Percentiles rank a stretch among this genome's conserved stretches.
phyloP scores from a whole-genome alignment of 2,329 filamentous ascomycete species.

The Madurella mycetomatis region DNA sequence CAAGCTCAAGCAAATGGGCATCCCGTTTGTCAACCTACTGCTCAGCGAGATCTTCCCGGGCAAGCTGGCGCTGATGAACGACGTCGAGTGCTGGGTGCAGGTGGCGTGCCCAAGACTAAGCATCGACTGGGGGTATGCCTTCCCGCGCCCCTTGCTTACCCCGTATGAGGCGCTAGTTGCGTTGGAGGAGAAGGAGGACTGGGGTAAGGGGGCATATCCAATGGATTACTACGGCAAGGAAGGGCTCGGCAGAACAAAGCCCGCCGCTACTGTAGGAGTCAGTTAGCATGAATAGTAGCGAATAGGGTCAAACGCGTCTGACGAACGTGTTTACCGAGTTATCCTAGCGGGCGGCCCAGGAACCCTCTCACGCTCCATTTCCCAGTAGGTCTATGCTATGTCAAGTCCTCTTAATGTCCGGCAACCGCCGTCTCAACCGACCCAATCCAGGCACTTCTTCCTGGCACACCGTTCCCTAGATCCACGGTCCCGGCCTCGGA shows the following conservation, averaged over 20 bases:
- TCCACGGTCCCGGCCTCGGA: no score
- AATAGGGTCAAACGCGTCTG: background rate
- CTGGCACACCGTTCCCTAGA: no score
- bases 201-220: conserved; percentile 74
- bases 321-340: background rate
- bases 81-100: conserved; percentile 98
- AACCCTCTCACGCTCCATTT: background rate
- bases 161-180: conserved; percentile 93
- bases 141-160: conserved; percentile 79
- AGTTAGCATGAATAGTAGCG: conserved; percentile 1
- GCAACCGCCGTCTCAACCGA: no score
- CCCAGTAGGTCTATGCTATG: background rate
- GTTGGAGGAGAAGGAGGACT: conserved; percentile 73
- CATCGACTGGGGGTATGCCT: conserved; percentile 99
- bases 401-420: no score
- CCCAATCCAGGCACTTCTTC: no score
- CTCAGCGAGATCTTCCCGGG: conserved; percentile 95
- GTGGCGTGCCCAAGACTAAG: conserved; percentile 94
- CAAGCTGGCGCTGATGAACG: conserved; percentile 86
- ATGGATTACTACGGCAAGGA: conserved; percentile 99
- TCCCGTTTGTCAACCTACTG: conserved; percentile 79
- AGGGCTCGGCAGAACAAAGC: conserved; percentile 75
- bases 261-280: conserved; percentile 29
- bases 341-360: background rate
- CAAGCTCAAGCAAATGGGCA: conserved; percentile 63